phyloP scores from a whole-genome alignment of 2,329 filamentous ascomycete species.

The Aureobasidium pullulans region DNA sequence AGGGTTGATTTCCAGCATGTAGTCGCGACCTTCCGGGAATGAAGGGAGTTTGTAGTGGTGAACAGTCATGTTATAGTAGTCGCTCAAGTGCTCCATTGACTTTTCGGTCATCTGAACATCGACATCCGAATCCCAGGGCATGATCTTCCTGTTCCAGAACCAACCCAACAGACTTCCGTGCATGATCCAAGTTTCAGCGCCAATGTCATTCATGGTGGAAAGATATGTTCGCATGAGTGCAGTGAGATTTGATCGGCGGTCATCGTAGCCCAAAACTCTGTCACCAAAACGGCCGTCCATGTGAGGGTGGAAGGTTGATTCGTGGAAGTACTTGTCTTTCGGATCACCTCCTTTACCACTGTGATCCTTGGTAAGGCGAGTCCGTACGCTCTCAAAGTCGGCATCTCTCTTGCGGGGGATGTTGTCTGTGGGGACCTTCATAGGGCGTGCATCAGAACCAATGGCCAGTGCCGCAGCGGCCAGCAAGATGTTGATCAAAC shows the following conservation, averaged over 20 bases:
- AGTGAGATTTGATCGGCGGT: constrained; percentile 42
- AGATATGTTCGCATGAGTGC: constrained; percentile 50
- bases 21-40: constrained; percentile 29
- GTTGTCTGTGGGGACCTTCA: constrained; percentile 3
- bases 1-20: constrained; percentile 54
- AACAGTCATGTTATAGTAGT: constrained; percentile 57
- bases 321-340: constrained; percentile 46
- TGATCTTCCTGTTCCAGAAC: constrained; percentile 56
- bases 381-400: constrained; percentile 38
- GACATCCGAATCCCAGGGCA: constrained; percentile 56
- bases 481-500: neutral
- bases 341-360: constrained; percentile 28
- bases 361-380: constrained; percentile 33
- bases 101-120: constrained; percentile 52
- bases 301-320: constrained; percentile 46
- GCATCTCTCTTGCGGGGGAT: constrained; percentile 27
- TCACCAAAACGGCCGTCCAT: constrained; percentile 52
- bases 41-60: constrained; percentile 34
- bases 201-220: constrained; percentile 48
- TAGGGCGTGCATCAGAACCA: constrained; percentile 4
- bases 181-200: constrained; percentile 57
- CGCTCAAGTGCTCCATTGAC: constrained; percentile 48
- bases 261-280: constrained; percentile 37
- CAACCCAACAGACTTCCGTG: constrained; percentile 54
- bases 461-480: neutral